Evolutionary conservation across 2,329 filamentous ascomycete genomes (phyloP).

Genomic region (Juglanconis sp.): DNA sequence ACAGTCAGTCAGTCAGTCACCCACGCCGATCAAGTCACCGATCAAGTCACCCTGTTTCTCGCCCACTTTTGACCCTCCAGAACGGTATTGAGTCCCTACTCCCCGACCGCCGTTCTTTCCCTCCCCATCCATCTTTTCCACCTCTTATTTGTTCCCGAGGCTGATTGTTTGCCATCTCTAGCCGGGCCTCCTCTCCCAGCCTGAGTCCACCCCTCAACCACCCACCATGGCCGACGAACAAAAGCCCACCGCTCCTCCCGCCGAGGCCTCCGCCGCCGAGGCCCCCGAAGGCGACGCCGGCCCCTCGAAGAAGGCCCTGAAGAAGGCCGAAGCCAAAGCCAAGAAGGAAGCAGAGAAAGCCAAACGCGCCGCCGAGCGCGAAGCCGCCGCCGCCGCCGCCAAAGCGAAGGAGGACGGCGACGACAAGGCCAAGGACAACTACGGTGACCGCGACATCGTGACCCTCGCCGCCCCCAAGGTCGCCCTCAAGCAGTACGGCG

Average conservation of each 20-base stretch:
- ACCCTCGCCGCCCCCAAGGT: conserved; percentile 49
- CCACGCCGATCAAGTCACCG: conserved; percentile 13
- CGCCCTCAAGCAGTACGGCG: conserved; percentile 60
- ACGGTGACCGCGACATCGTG: conserved; percentile 61
- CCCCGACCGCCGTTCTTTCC: not conserved
- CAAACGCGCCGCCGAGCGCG: conserved; percentile 67
- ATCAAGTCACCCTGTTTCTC: not conserved
- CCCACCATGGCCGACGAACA: conserved; percentile 18
- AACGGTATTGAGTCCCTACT: conserved; percentile 5
- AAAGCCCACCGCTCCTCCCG: not conserved
- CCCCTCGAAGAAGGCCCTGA: conserved; percentile 74
- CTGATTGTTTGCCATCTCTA: no score
- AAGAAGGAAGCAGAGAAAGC: conserved; percentile 86
- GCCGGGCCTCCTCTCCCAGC: not conserved
- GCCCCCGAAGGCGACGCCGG: conserved; percentile 69
- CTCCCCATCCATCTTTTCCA: not conserved
- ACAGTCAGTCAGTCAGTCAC: not conserved
- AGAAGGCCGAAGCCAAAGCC: conserved; percentile 82
- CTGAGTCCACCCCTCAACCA: conserved; percentile 6
- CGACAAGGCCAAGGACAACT: conserved; percentile 71
- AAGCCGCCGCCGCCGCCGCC: conserved; percentile 60
- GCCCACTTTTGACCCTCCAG: not conserved
- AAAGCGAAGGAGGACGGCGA: conserved; percentile 40
- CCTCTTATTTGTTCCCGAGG: no score
- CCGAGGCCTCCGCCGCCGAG: conserved; percentile 61